Evolutionary conservation across 2,329 filamentous ascomycete genomes (phyloP).

Genomic region (Colletotrichum sp.): DNA sequence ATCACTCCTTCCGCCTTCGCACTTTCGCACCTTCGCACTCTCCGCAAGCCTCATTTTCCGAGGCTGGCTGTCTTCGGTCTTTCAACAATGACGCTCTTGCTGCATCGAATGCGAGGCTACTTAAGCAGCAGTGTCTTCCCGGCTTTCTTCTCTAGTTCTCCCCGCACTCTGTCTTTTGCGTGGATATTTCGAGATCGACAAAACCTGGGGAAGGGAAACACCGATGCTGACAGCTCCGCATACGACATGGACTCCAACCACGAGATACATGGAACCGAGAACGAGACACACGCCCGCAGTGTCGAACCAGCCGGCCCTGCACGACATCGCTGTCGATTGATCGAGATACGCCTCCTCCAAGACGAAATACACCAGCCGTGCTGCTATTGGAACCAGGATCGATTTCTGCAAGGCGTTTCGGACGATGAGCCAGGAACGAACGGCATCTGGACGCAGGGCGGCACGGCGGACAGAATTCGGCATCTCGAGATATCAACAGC

Average conservation of each 20-base stretch:
- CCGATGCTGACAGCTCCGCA: background rate
- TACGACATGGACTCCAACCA: background rate
- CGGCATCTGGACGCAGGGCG: background rate
- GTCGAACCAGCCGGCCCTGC: background rate
- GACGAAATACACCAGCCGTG: background rate
- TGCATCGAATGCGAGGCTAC: background rate
- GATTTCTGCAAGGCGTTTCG: background rate
- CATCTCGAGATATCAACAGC: background rate
- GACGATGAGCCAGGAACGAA: background rate
- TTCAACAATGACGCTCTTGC: background rate
- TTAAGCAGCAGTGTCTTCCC: background rate
- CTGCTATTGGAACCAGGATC: background rate
- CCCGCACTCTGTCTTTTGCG: background rate
- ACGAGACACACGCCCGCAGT: background rate
- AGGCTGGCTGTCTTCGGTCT: background rate
- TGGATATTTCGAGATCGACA: background rate
- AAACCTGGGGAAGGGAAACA: background rate
- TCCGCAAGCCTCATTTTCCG: background rate
- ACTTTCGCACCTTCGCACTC: background rate
- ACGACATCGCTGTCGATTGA: background rate
- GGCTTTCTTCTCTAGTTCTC: background rate
- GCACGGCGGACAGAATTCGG: background rate
- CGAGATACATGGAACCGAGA: background rate
- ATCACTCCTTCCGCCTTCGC: background rate
- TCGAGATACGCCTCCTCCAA: background rate